These are phyloP conservation scores for Aspergillus coremiiformis DNA, from an alignment of 495 filamentous ascomycete genomes.

Conservation along the genomic window DNA sequence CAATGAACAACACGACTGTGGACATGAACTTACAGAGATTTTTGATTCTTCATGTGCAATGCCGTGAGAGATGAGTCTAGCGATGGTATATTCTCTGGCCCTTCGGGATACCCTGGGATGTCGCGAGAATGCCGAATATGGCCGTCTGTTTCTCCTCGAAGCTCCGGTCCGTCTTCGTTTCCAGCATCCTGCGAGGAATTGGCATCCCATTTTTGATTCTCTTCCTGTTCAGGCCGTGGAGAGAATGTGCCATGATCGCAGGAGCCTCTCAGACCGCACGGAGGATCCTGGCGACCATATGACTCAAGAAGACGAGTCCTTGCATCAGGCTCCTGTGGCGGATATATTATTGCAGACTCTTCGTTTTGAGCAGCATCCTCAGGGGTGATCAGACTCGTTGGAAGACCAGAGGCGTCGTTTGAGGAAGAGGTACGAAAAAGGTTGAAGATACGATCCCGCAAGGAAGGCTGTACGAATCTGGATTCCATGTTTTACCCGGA, in stretches of 20 bases:
- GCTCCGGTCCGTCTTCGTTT: slow-evolving; percentile 3
- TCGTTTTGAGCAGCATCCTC: slow-evolving; percentile 7
- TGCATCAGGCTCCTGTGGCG: slow-evolving; percentile 17
- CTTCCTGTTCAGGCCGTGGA: slow-evolving; percentile 48
- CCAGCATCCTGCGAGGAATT: slow-evolving; percentile 13
- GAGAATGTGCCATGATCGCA: slow-evolving; percentile 80
- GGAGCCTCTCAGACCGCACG: slow-evolving; percentile 33
- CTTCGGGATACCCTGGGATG: slow-evolving; percentile 14
- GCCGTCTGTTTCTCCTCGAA: slow-evolving; percentile 5
- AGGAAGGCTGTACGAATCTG: slow-evolving; percentile 22
- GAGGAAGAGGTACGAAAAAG: slow-evolving; percentile 24
- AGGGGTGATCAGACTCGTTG: slow-evolving; percentile 1
- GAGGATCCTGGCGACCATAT: slow-evolving; percentile 29
- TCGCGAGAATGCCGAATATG: slow-evolving; percentile 11
- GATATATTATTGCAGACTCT: background rate
- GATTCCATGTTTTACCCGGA: slow-evolving; percentile 22
- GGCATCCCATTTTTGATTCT: slow-evolving; percentile 35
- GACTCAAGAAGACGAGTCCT: slow-evolving; percentile 34
- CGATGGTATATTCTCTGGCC: slow-evolving; percentile 29
- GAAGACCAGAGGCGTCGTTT: background rate
- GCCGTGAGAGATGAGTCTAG: slow-evolving; percentile 25
- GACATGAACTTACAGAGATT: slow-evolving; percentile 25
- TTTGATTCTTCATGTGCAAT: slow-evolving; percentile 25
- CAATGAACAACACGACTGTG: background rate
- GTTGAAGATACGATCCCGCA: slow-evolving; percentile 32